Evolutionary conservation across 106 monocot genomes (phyloP).

Genomic region (Platanthera guangdongensis): DNA sequence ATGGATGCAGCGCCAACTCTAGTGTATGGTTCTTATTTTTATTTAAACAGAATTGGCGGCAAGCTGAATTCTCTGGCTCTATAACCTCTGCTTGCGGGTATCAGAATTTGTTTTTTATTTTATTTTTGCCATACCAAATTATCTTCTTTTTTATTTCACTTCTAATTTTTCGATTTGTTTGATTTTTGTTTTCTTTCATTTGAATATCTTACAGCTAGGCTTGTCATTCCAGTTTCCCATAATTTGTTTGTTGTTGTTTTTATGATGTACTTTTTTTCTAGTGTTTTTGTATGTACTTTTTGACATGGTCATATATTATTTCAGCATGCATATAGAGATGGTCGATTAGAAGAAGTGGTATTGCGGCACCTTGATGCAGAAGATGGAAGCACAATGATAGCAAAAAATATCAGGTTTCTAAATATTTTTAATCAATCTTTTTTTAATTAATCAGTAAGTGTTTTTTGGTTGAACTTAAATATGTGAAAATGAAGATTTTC

Average conservation of each 20-base stretch:
- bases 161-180: not conserved
- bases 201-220: not conserved
- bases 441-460: not conserved
- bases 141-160: not conserved
- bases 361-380: constrained; percentile 84
- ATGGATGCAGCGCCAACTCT: not conserved
- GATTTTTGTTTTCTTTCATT: not conserved
- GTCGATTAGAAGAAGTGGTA: constrained; percentile 79
- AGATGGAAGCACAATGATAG: constrained; percentile 87
- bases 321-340: constrained; percentile 97
- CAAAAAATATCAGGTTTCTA: constrained; percentile 74
- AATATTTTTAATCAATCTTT: not conserved
- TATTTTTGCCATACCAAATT: not conserved
- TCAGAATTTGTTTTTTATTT: not conserved
- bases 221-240: not conserved
- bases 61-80: not conserved
- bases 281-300: not conserved
- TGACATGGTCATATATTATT: constrained; percentile 1
- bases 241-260: not conserved
- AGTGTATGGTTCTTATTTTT: not conserved
- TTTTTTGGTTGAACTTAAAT: not conserved
- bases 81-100: not conserved
- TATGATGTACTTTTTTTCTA: not conserved
- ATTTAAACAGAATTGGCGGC: not conserved
- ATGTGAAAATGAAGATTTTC: not conserved